Evolutionary conservation across 1,284 basidiomycete genomes (phyloP).

Genomic region (Sanguinoderma infundibulare): DNA sequence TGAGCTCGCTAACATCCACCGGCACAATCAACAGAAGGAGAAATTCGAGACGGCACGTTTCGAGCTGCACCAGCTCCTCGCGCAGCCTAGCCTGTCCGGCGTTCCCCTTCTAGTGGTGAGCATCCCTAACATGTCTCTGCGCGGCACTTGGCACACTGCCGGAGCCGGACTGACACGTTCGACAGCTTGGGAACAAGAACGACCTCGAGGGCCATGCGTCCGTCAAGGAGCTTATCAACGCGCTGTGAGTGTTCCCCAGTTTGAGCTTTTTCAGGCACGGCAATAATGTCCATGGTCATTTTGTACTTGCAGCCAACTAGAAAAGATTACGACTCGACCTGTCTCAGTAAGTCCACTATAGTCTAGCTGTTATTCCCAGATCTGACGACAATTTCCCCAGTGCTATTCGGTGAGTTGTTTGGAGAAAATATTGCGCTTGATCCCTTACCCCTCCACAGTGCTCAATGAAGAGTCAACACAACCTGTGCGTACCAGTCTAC

Average conservation of each 20-base stretch:
- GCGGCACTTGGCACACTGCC: neutral
- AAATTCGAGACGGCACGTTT: constrained; percentile 88
- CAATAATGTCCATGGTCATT: constrained; percentile 6
- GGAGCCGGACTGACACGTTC: neutral
- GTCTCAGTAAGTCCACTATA: constrained; percentile 72
- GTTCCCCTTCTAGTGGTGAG: constrained; percentile 89
- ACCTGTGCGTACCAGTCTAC: constrained; percentile 60
- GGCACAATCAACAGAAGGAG: constrained; percentile 53
- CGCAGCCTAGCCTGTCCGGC: constrained; percentile 72
- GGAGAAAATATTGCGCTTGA: constrained; percentile 20
- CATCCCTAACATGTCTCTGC: constrained; percentile 28
- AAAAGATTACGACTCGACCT: constrained; percentile 82
- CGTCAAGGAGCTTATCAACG: constrained; percentile 83
- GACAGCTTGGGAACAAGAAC: constrained; percentile 92
- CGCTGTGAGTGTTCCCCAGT: constrained; percentile 60
- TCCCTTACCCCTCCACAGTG: constrained; percentile 51
- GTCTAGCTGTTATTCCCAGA: neutral
- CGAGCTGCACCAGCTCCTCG: constrained; percentile 87
- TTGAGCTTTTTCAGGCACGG: constrained; percentile 1
- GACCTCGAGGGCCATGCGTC: constrained; percentile 82
- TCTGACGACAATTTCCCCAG: constrained; percentile 42
- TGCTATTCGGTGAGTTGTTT: constrained; percentile 73
- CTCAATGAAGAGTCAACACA: constrained; percentile 94
- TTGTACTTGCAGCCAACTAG: constrained; percentile 63
- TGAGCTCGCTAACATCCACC: neutral